phyloP scores from a whole-genome alignment of 257 asterid species.

The Ligustrum vulgare region DNA sequence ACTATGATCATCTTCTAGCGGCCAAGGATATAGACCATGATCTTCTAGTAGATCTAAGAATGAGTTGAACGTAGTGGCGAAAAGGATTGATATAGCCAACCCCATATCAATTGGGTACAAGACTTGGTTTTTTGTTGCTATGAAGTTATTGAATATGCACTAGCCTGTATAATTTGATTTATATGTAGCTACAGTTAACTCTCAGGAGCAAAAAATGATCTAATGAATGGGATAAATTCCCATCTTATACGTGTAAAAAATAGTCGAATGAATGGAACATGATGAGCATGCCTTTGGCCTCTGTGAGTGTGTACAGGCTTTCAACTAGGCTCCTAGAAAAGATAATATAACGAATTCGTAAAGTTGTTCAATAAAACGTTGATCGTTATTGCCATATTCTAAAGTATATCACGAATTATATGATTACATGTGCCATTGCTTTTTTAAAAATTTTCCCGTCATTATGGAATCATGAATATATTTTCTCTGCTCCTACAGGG shows the following conservation, averaged over 20 bases:
- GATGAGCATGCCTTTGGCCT: not conserved
- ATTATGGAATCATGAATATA: not conserved
- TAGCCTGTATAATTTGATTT: not conserved
- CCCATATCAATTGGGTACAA: not conserved
- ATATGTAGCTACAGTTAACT: not conserved
- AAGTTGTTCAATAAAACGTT: not conserved
- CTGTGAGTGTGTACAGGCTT: not conserved
- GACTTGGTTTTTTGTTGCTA: not conserved
- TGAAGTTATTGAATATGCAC: not conserved
- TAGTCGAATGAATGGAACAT: not conserved
- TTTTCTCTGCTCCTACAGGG: constrained; percentile 48
- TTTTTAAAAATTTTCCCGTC: not conserved
- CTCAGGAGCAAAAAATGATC: not conserved
- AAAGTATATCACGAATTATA: not conserved
- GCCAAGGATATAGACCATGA: not conserved
- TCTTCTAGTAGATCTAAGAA: not conserved
- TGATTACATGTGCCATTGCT: not conserved
- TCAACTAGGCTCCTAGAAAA: not conserved
- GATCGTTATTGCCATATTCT: not conserved
- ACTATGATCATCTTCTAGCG: not conserved
- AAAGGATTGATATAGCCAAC: not conserved
- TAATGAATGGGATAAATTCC: not conserved
- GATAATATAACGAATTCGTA: not conserved
- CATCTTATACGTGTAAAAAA: too few relatives aligned
- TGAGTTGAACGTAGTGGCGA: not conserved